A percentile compares a stretch with the other conserved stretches of the same genome.
Evolutionary conservation across 2,329 filamentous ascomycete genomes (phyloP).

Genomic region (Fusarium sp.): DNA sequence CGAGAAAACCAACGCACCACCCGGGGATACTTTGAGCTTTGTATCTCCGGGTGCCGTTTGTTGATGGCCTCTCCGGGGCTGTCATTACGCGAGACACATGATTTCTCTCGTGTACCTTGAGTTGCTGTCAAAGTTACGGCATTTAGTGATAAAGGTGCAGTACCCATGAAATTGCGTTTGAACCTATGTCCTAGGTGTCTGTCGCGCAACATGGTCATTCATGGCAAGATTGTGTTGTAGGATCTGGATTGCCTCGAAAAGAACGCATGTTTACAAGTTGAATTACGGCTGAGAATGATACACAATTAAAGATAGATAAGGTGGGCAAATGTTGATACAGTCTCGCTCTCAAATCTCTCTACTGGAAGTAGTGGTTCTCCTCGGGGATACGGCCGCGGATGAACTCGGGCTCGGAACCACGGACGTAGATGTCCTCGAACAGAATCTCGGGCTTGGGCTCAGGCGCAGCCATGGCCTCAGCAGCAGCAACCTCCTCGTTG

Average conservation of each 20-base stretch:
- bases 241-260: too few relatives aligned
- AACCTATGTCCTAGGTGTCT: not conserved
- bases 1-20: conserved; percentile 37
- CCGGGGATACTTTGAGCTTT: conserved; percentile 20
- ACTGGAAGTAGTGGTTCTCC: conserved; percentile 42
- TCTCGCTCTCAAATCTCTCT: conserved; percentile 27
- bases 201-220: too few relatives aligned
- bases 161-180: not conserved
- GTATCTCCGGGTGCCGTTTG: conserved; percentile 27
- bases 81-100: not conserved
- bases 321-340: not conserved
- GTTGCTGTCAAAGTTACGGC: not conserved
- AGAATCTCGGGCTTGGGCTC: conserved; percentile 84
- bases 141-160: too few relatives aligned
- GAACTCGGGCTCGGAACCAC: conserved; percentile 44
- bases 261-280: too few relatives aligned
- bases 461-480: conserved; percentile 87
- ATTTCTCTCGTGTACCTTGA: not conserved
- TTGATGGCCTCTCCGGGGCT: conserved; percentile 2
- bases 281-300: too few relatives aligned
- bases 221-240: too few relatives aligned
- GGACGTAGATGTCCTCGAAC: conserved; percentile 70
- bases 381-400: conserved; percentile 43
- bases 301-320: too few relatives aligned
- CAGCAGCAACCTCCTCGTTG: conserved; percentile 88